phyloP scores from a whole-genome alignment of 2,329 filamentous ascomycete species.

The Arthroderma sp. region DNA sequence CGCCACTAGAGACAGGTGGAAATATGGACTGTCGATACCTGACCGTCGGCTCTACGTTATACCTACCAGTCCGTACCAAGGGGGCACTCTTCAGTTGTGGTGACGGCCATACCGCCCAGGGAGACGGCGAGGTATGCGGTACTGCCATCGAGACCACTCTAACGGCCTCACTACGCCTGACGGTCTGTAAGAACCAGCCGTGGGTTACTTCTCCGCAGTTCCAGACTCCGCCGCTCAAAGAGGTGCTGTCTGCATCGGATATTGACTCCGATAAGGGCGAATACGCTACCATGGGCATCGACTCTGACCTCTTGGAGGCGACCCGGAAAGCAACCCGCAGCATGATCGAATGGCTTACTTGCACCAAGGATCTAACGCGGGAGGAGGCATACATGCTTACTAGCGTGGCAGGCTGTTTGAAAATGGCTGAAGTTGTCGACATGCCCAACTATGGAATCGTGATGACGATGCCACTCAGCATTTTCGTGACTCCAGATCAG shows the following conservation, averaged over 20 bases:
- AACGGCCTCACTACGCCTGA: slow-evolving; percentile 39
- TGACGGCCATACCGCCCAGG: slow-evolving; percentile 45
- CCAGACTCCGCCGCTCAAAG: slow-evolving; percentile 25
- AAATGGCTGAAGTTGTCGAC: slow-evolving; percentile 43
- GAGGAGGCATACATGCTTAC: slow-evolving; percentile 43
- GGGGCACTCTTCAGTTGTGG: slow-evolving; percentile 45
- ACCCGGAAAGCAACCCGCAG: slow-evolving; percentile 38
- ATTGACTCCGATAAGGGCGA: slow-evolving; percentile 27
- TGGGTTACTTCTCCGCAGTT: slow-evolving; percentile 41
- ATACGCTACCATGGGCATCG: slow-evolving; percentile 40
- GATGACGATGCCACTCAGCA: slow-evolving; percentile 38
- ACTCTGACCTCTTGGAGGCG: slow-evolving; percentile 38
- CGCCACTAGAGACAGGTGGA: slow-evolving; percentile 42
- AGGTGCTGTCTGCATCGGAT: slow-evolving; percentile 16
- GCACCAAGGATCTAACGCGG: slow-evolving; percentile 35
- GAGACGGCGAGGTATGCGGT: slow-evolving; percentile 45
- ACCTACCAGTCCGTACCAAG: slow-evolving; percentile 39
- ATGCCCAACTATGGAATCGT: slow-evolving; percentile 44
- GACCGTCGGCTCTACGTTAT: slow-evolving; percentile 37
- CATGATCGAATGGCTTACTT: slow-evolving; percentile 40
- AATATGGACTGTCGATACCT: slow-evolving; percentile 45
- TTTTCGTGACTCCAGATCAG: slow-evolving; percentile 27
- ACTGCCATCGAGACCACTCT: slow-evolving; percentile 47
- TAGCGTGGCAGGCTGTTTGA: slow-evolving; percentile 40
- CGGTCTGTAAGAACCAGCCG: slow-evolving; percentile 36